phyloP scores from a whole-genome alignment of 2,329 filamentous ascomycete genomes.

The Domatiomyces catenatus region DNA sequence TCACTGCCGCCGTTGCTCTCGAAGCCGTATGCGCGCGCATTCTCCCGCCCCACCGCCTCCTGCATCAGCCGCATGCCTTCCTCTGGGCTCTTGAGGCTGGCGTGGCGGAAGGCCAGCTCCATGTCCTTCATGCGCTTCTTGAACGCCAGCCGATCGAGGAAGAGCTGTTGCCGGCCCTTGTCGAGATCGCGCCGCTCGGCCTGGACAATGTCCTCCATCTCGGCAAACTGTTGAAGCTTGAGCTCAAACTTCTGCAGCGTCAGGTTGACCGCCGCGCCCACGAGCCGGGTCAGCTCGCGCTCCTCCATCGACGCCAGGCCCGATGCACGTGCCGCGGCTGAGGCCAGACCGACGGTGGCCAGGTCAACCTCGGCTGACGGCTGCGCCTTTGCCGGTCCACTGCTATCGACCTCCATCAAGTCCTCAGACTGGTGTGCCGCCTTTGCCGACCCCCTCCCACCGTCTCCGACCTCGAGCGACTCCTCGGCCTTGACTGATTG shows the following conservation, averaged over 20 bases:
- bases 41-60: constrained; percentile 7
- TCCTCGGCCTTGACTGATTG: constrained; percentile 36
- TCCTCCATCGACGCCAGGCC: constrained; percentile 91
- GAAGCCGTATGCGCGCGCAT: constrained; percentile 4
- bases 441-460: no score
- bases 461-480: neutral
- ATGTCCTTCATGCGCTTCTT: constrained; percentile 73
- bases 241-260: constrained; percentile 92
- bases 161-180: constrained; percentile 77
- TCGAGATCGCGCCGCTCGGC: constrained; percentile 88
- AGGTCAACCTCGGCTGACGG: constrained; percentile 26
- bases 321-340: constrained; percentile 70
- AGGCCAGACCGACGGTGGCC: constrained; percentile 67
- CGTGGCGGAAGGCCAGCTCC: constrained; percentile 49
- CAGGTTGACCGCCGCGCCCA: constrained; percentile 81
- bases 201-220: constrained; percentile 84
- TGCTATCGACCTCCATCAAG: constrained; percentile 47
- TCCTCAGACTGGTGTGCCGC: constrained; percentile 22
- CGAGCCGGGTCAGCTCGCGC: constrained; percentile 84
- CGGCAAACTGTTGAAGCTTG: constrained; percentile 89
- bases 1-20: neutral
- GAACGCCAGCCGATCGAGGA: constrained; percentile 80
- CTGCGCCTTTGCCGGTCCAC: neutral
- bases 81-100: constrained; percentile 29
- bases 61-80: constrained; percentile 20